A percentile compares a stretch with the other conserved stretches of the same genome.
These are phyloP conservation scores for Amanita muscaria DNA, from an alignment of 768 basidiomycete genomes.

Conservation along the genomic window DNA sequence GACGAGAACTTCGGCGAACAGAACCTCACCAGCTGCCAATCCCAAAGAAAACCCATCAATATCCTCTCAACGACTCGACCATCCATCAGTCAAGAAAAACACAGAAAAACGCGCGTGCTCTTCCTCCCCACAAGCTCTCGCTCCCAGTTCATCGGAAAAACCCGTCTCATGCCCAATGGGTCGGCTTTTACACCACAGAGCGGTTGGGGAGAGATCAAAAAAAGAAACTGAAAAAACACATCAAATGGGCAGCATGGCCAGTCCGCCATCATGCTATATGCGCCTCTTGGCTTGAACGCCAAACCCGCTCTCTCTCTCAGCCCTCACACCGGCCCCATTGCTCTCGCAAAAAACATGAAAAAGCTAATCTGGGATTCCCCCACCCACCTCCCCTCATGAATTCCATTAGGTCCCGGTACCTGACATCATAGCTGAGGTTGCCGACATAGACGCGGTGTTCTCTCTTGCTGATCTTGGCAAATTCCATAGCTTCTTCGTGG, in stretches of 20 bases:
- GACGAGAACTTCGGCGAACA: constrained; percentile 98
- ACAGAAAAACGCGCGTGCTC: constrained; percentile 24
- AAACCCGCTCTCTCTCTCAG: constrained; percentile 5
- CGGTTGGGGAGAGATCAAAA: constrained; percentile 7
- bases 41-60: constrained; percentile 90
- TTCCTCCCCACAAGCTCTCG: constrained; percentile 30
- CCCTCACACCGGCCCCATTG: constrained; percentile 16
- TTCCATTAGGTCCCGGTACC: constrained; percentile 98
- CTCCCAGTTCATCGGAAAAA: constrained; percentile 33
- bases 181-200: constrained; percentile 12
- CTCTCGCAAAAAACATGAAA: constrained; percentile 21
- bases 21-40: constrained; percentile 97
- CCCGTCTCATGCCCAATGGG: constrained; percentile 14
- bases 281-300: constrained; percentile 8
- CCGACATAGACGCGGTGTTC: constrained; percentile 99
- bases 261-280: constrained; percentile 2
- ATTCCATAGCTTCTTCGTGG: constrained; percentile 91
- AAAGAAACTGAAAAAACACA: constrained; percentile 5
- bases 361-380: constrained; percentile 42
- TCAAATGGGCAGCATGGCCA: constrained; percentile 4
- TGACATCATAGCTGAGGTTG: constrained; percentile 98
- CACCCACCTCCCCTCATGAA: constrained; percentile 99
- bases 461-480: constrained; percentile 92
- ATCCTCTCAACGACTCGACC: constrained; percentile 70
- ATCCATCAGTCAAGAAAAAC: constrained; percentile 37